Percentiles rank a stretch among this genome's conserved stretches.
These are phyloP conservation scores for Allantophomopsis cytisporea DNA, from an alignment of 2,329 filamentous ascomycete species.

Conservation along the genomic window DNA sequence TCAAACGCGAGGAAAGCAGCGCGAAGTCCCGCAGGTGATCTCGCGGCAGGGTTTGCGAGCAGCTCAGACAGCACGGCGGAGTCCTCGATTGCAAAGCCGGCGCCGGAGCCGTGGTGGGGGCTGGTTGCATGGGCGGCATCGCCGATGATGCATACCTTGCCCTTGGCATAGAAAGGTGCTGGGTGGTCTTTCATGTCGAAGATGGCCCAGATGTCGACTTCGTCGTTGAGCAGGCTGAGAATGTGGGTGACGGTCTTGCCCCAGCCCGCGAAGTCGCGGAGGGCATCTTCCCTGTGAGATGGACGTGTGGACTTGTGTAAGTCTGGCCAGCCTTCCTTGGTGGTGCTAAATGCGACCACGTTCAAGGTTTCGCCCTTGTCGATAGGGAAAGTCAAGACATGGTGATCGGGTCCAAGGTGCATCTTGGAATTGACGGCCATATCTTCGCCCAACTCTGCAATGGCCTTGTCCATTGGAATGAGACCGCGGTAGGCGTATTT, in stretches of 20 bases:
- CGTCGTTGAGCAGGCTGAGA: conserved; percentile 26
- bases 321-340: not conserved
- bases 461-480: conserved; percentile 41
- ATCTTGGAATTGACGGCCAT: conserved; percentile 33
- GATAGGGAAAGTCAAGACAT: conserved; percentile 48
- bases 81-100: conserved; percentile 43
- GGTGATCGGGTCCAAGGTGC: conserved; percentile 33
- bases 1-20: conserved; percentile 38
- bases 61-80: conserved; percentile 28
- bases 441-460: conserved; percentile 31
- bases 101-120: conserved; percentile 44
- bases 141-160: conserved; percentile 35
- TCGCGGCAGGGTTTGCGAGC: conserved; percentile 23
- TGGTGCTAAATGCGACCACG: conserved; percentile 19
- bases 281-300: conserved; percentile 21
- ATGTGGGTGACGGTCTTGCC: conserved; percentile 21
- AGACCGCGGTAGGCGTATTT: conserved; percentile 50
- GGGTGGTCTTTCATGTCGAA: conserved; percentile 33
- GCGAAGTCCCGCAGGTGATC: conserved; percentile 19
- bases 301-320: conserved; percentile 7
- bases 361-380: conserved; percentile 43
- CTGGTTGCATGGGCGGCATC: conserved; percentile 51
- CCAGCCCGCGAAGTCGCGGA: conserved; percentile 22
- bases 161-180: conserved; percentile 24
- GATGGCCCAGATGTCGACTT: conserved; percentile 31